Evolutionary conservation across 345 rosid species (phyloP).

Genomic region (Acer campestre): DNA sequence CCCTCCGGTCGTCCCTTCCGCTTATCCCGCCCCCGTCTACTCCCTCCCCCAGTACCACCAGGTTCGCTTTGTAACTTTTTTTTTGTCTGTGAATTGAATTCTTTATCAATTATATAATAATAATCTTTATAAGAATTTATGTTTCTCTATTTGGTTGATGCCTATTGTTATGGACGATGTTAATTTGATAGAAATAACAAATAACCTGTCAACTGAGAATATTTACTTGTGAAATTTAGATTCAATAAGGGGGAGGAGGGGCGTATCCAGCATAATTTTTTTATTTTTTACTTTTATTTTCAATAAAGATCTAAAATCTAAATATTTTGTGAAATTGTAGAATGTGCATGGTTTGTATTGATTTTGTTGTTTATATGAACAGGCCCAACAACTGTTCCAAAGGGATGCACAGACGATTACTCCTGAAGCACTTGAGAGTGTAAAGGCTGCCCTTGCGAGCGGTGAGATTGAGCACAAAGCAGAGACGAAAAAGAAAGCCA

Average conservation of each 20-base stretch:
- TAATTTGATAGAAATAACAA: no score
- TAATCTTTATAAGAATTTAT: no score
- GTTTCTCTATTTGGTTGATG: no score
- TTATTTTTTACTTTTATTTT: no score
- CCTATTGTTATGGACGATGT: no score
- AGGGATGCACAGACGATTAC: conserved; percentile 94
- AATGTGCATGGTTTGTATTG: background rate
- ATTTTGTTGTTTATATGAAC: conserved; percentile 30
- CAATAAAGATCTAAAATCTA: no score
- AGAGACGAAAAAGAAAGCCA: conserved; percentile 84
- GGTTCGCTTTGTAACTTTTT: conserved; percentile 32
- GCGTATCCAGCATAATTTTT: no score
- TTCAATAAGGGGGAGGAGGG: no score
- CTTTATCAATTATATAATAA: no score
- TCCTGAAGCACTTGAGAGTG: conserved; percentile 95
- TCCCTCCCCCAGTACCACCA: conserved; percentile 83
- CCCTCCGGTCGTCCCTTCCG: conserved; percentile 48
- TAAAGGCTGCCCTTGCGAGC: conserved; percentile 92
- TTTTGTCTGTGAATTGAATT: no score
- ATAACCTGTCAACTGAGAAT: no score
- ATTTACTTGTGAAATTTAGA: no score
- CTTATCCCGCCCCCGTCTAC: conserved; percentile 55
- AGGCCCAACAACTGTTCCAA: conserved; percentile 94
- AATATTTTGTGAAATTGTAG: background rate
- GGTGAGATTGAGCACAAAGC: conserved; percentile 92